Evolutionary conservation across 148 eudicot species (phyloP), one percentile per base, ranked within the genome.

Genomic region (Cornus suecica): DNA sequence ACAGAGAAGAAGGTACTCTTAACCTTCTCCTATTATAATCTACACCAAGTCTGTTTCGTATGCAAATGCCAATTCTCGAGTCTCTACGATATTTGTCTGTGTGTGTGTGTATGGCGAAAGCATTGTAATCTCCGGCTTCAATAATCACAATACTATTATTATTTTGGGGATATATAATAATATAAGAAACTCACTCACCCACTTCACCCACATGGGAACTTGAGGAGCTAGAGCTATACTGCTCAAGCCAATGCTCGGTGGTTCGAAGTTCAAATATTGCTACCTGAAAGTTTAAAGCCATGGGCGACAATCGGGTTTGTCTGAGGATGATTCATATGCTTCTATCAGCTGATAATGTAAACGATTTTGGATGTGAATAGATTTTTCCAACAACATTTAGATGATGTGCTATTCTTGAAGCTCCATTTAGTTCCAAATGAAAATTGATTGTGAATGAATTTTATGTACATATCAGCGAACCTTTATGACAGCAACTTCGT

Each of bases 1-100:
- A 92, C 97, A 62, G 99, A 95, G 86, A 95, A 91, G 65, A 95
- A 95, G 97, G 99, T 95, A 77, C 58, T 76, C 69, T 76, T 65
- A 28, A 24, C 37, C 65, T n/a, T 26, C 74, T 52, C 52, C 34
- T n/a, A 52, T 76, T 60, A 10, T 68, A 13, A n/a, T 74, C 26
- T 68, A 10, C 2, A 45, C 64, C 68, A 68, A 31, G 29, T 30
- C 42, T 37, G 20, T 45, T 37, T 29, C 61, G 30, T 30, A 20
- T 64, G 29, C 7, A n/a, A 23, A 66, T 30, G 24, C 63, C 48
- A 22, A 25, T 45, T n/a, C 28, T 45, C n/a, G n/a, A n/a, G n/a
- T n/a, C n/a, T n/a, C n/a, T n/a, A n/a, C n/a, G 45, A 41, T 41
- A 41, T 41, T 41, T 41, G 45, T 41, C 9, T 41, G 45, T 41